A percentile compares a stretch with the other conserved stretches of the same genome.
These are phyloP conservation scores for Boletus sp. DNA, from an alignment of 768 basidiomycete genomes.

Conservation along the genomic window DNA sequence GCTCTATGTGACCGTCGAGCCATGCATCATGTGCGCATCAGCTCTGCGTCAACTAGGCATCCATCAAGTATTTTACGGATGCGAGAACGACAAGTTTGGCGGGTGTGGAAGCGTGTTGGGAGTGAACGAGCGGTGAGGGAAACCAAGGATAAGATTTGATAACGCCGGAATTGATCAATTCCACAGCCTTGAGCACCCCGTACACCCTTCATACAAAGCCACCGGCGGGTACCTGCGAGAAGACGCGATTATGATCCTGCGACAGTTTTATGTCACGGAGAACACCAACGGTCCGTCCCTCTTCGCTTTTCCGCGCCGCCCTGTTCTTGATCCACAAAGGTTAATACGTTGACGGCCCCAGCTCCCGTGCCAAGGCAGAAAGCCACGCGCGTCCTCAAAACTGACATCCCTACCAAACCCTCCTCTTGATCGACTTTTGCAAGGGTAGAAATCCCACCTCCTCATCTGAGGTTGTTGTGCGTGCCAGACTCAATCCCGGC, in stretches of 20 bases:
- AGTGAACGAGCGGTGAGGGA: constrained; percentile 67
- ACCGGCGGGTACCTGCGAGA: constrained; percentile 74
- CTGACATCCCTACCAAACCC: constrained; percentile 49
- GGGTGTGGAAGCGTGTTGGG: constrained; percentile 94
- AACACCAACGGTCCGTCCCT: constrained; percentile 77
- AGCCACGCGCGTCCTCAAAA: constrained; percentile 78
- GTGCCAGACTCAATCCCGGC: not conserved
- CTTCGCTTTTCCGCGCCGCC: not conserved
- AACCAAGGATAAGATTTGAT: not conserved
- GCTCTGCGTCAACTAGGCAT: constrained; percentile 93
- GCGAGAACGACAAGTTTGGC: constrained; percentile 93
- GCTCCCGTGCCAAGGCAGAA: constrained; percentile 92
- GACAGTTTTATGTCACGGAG: constrained; percentile 89
- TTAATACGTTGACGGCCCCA: constrained; percentile 31
- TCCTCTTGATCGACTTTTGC: constrained; percentile 2
- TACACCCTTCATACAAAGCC: constrained; percentile 71
- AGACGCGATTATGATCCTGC: constrained; percentile 82
- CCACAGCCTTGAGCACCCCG: constrained; percentile 63
- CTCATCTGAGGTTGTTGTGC: not conserved
- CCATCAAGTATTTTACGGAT: constrained; percentile 86
- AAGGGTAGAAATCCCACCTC: not conserved
- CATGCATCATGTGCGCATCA: constrained; percentile 98
- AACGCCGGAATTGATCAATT: constrained; percentile 1
- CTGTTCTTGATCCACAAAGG: not conserved
- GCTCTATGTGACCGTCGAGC: constrained; percentile 97